phyloP scores from a whole-genome alignment of 2,329 filamentous ascomycete genomes.

The Paraconiothyrium brasiliense region DNA sequence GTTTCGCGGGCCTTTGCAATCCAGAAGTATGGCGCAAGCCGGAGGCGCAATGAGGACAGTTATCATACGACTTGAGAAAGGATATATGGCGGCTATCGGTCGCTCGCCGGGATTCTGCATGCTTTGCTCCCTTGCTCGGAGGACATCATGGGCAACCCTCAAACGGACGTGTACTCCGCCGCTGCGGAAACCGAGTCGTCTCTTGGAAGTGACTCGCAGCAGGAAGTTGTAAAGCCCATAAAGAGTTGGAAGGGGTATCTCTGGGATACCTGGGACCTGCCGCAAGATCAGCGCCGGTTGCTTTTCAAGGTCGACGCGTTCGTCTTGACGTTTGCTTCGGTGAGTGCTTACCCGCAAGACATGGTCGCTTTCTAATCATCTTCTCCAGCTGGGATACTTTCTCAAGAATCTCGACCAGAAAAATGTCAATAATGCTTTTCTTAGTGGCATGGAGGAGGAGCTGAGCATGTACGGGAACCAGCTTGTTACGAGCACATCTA shows the following conservation, averaged over 20 bases:
- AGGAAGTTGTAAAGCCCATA: not conserved
- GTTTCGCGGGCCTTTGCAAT: not conserved
- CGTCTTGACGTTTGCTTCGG: conserved; percentile 12
- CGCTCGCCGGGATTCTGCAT: not conserved
- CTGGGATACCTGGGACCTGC: conserved; percentile 14
- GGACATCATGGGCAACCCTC: not conserved
- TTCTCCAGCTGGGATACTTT: conserved; percentile 3
- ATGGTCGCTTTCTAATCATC: not conserved
- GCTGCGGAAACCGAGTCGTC: conserved; percentile 9
- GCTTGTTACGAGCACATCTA: conserved; percentile 4
- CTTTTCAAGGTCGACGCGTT: conserved; percentile 15
- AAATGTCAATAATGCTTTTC: conserved; percentile 10
- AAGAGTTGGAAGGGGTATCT: conserved; percentile 14
- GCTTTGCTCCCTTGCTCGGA: not conserved
- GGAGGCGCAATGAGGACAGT: conserved; percentile 4
- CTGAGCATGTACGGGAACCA: conserved; percentile 2
- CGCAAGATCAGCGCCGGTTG: conserved; percentile 4
- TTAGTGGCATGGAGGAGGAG: conserved; percentile 5
- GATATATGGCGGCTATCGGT: not conserved
- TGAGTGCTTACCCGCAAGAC: not conserved
- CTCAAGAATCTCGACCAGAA: conserved; percentile 11
- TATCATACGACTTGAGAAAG: not conserved
- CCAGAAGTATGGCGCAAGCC: conserved; percentile 1
- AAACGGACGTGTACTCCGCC: not conserved
- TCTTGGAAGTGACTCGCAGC: not conserved